These are phyloP conservation scores for Tarenaya hassleriana DNA, from an alignment of 345 rosid species.

Conservation along the genomic window DNA sequence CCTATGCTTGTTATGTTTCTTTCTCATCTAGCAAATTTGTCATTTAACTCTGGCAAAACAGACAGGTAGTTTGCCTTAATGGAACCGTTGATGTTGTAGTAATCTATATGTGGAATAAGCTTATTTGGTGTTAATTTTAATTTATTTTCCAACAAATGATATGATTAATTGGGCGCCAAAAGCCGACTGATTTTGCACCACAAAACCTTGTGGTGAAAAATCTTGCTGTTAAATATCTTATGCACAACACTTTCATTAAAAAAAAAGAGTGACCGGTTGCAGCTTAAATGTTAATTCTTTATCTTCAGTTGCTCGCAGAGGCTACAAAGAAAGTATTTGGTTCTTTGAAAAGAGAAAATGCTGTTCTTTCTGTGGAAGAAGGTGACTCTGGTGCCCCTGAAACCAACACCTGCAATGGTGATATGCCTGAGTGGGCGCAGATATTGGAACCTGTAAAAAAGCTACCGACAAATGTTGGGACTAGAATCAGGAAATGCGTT, in stretches of 20 bases:
- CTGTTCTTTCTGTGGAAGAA: constrained; percentile 58
- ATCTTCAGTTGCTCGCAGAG: constrained; percentile 94
- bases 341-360: constrained; percentile 45
- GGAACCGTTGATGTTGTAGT: too few species aligned
- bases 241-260: neutral
- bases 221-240: neutral
- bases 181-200: constrained; percentile 2
- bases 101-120: too few species aligned
- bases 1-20: constrained; percentile 9
- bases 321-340: constrained; percentile 73
- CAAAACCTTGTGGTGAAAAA: neutral
- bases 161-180: too few species aligned
- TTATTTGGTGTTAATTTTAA: constrained; percentile 2
- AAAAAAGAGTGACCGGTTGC: constrained; percentile 1
- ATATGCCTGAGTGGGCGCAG: constrained; percentile 81
- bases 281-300: constrained; percentile 24
- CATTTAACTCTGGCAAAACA: constrained; percentile 2
- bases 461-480: constrained; percentile 97
- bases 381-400: constrained; percentile 50
- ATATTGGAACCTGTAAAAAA: constrained; percentile 81
- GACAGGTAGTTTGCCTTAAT: constrained; percentile 6
- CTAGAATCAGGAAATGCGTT: constrained; percentile 92
- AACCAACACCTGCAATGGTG: constrained; percentile 45
- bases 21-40: constrained; percentile 11
- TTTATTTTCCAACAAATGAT: constrained; percentile 10